Percentiles rank a stretch among this genome's conserved stretches.
phyloP scores from a whole-genome alignment of 1,284 basidiomycete species.

The Mycena citricolor region DNA sequence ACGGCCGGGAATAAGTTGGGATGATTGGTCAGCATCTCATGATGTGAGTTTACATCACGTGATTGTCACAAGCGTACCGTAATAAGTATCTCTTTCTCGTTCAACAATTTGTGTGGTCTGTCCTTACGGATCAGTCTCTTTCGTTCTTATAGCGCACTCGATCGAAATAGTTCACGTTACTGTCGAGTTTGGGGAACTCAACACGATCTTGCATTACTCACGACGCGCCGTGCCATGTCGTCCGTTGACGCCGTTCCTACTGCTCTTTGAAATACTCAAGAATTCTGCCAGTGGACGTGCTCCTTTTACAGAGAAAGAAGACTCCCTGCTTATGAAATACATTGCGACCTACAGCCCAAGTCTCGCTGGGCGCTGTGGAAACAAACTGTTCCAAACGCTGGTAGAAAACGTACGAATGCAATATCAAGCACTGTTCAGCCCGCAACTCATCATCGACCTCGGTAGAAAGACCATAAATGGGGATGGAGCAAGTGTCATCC shows the following conservation, averaged over 20 bases:
- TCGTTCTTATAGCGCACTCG: too few relatives aligned
- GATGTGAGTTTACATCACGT: too few relatives aligned
- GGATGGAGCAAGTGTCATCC: constrained; percentile 46
- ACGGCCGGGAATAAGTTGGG: constrained; percentile 38
- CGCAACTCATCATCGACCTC: constrained; percentile 9
- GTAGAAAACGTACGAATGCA: constrained; percentile 35
- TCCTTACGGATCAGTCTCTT: too few relatives aligned
- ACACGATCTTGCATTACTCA: too few relatives aligned
- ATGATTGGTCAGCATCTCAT: too few relatives aligned
- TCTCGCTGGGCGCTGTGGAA: constrained; percentile 40
- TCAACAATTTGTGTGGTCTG: too few relatives aligned
- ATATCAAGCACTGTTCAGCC: background rate
- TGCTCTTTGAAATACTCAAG: background rate
- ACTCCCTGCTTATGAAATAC: constrained; percentile 39
- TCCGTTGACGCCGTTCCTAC: too few relatives aligned
- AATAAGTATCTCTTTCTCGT: too few relatives aligned
- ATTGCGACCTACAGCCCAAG: constrained; percentile 39
- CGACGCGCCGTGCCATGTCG: too few relatives aligned
- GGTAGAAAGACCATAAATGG: constrained; percentile 36
- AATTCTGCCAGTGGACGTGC: constrained; percentile 17
- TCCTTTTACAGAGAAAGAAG: constrained; percentile 39
- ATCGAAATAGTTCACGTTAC: too few relatives aligned
- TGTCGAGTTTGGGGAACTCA: too few relatives aligned
- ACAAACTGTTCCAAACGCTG: constrained; percentile 41
- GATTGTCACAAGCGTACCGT: too few relatives aligned